These are phyloP conservation scores for Letharia lupina DNA, from an alignment of 495 filamentous ascomycete species.

Conservation along the genomic window DNA sequence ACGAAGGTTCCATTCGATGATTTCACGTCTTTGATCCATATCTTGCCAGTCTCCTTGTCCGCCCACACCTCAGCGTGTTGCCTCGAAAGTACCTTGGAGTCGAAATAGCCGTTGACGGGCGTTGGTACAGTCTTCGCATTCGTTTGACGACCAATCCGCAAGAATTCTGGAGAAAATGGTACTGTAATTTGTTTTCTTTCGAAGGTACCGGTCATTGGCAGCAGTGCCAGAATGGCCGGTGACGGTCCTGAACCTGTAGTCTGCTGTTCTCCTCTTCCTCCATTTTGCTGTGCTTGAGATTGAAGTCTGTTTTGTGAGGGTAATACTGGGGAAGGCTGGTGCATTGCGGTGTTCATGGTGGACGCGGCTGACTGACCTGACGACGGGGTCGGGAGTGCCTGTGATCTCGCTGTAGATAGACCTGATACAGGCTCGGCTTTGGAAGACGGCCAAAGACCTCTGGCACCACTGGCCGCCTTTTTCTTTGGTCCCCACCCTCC, in stretches of 20 bases:
- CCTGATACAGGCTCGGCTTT: constrained; percentile 61
- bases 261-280: constrained; percentile 43
- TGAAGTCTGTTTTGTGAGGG: constrained; percentile 62
- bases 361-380: constrained; percentile 60
- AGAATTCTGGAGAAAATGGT: constrained; percentile 76
- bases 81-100: constrained; percentile 92
- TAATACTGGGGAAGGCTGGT: constrained; percentile 64
- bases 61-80: constrained; percentile 97
- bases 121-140: constrained; percentile 93
- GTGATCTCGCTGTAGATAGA: constrained; percentile 51
- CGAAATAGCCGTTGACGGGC: constrained; percentile 85
- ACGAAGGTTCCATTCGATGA: constrained; percentile 98
- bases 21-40: constrained; percentile 95
- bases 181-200: constrained; percentile 92
- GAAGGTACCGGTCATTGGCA: constrained; percentile 89
- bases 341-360: constrained; percentile 58
- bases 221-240: constrained; percentile 67
- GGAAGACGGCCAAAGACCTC: constrained; percentile 62
- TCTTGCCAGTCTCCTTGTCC: constrained; percentile 66
- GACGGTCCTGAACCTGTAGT: constrained; percentile 48
- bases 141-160: constrained; percentile 92
- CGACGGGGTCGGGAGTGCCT: constrained; percentile 54
- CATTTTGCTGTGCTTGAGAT: constrained; percentile 52
- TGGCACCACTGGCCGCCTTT: constrained; percentile 62
- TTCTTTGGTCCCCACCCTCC: constrained; percentile 47